These are phyloP conservation scores for Suillus decipiens DNA, from an alignment of 768 basidiomycete species.

Conservation along the genomic window DNA sequence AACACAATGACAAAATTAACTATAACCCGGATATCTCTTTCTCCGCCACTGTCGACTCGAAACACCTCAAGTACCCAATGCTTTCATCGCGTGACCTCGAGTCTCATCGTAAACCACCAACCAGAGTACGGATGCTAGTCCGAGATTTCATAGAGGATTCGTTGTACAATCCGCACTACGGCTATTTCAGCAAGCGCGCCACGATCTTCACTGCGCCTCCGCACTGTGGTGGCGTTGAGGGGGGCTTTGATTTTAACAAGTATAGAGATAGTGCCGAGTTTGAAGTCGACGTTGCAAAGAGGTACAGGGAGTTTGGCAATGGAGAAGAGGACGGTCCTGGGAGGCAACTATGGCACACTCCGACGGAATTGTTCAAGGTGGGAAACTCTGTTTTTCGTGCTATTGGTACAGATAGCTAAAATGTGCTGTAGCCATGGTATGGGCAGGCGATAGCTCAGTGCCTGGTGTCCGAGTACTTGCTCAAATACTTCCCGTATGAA, in stretches of 20 bases:
- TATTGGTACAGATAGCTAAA: slow-evolving; percentile 12
- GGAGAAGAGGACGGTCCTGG: slow-evolving; percentile 69
- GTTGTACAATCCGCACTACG: slow-evolving; percentile 95
- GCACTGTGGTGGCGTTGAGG: slow-evolving; percentile 40
- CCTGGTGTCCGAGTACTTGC: slow-evolving; percentile 87
- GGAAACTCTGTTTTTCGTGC: neutral
- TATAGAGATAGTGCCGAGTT: slow-evolving; percentile 76
- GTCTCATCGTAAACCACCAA: slow-evolving; percentile 56
- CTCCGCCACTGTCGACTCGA: slow-evolving; percentile 44
- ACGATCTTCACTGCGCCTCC: slow-evolving; percentile 76
- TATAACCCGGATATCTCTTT: slow-evolving; percentile 69
- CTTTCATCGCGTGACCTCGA: slow-evolving; percentile 72
- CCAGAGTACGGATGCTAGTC: slow-evolving; percentile 87
- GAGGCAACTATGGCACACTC: slow-evolving; percentile 97
- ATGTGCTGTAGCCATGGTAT: slow-evolving; percentile 77
- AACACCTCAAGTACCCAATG: slow-evolving; percentile 49
- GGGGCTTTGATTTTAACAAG: slow-evolving; percentile 63
- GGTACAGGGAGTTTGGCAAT: slow-evolving; percentile 72
- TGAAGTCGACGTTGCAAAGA: slow-evolving; percentile 73
- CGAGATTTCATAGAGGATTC: slow-evolving; percentile 97
- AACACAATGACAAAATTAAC: slow-evolving; percentile 65
- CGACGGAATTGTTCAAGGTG: slow-evolving; percentile 97
- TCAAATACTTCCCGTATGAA: slow-evolving; percentile 95
- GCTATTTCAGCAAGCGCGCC: slow-evolving; percentile 94
- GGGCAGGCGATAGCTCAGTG: slow-evolving; percentile 89